A percentile compares a stretch with the other conserved stretches of the same genome.
phyloP scores from a whole-genome alignment of 2,329 filamentous ascomycete genomes.

The Coniella lustricola region DNA sequence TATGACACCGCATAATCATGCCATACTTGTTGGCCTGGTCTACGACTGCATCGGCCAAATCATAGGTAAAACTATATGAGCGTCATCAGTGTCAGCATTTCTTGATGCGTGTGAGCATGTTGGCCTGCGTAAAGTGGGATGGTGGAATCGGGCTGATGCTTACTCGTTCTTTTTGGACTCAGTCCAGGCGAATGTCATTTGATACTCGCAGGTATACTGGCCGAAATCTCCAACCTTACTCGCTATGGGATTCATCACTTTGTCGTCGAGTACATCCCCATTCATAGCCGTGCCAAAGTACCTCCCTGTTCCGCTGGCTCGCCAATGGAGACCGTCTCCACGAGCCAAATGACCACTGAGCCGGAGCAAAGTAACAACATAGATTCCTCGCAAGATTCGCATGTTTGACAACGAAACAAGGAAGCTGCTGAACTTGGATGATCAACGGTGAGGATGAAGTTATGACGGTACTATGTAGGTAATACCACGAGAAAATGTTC shows the following conservation, averaged over 20 bases:
- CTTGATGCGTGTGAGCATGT: not conserved
- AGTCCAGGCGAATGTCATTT: conserved; percentile 53
- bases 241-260: conserved; percentile 45
- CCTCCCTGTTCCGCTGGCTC: conserved; percentile 17
- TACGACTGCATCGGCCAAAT: conserved; percentile 17
- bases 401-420: too few species aligned
- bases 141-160: conserved; percentile 29
- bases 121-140: not conserved
- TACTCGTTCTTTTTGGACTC: conserved; percentile 48
- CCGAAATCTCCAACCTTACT: conserved; percentile 50
- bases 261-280: conserved; percentile 44
- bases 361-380: not conserved
- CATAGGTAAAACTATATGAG: not conserved
- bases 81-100: not conserved
- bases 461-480: too few species aligned
- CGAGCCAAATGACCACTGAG: not conserved
- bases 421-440: too few species aligned
- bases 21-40: conserved; percentile 36
- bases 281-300: conserved; percentile 60
- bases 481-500: too few species aligned
- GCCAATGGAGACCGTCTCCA: conserved; percentile 9
- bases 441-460: not conserved
- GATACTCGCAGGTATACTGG: conserved; percentile 54
- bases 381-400: too few species aligned
- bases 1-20: conserved; percentile 53